Evolutionary conservation across 2,329 filamentous ascomycete species (phyloP), one percentile per base, ranked within the genome.

Genomic region (Diplodia seriata): DNA sequence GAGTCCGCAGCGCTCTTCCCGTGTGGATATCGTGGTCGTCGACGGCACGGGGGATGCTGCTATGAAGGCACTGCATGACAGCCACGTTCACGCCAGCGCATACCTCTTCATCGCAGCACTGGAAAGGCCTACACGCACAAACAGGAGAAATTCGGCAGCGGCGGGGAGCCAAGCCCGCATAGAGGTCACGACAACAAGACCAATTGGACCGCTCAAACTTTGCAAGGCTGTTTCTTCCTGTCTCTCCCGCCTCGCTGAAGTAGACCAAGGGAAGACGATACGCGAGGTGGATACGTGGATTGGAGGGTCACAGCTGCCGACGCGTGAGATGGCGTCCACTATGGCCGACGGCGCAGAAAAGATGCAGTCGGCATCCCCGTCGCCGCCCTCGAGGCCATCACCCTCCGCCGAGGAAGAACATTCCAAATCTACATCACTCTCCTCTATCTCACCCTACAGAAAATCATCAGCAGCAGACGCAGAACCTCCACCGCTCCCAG

Each of bases 161-260:
- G 43, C 7, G 20, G 33, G 23, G 50, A 9, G 62, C 7, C 47
- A 54, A 18, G 15, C 74, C 73, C 11, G 75, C 76, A 64, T 76
- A 77, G 38, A 69, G 73, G 43, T 47, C 18, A 20, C 77, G 76
- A 57, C 76, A 75, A 18, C 76, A 74, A 31, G 64, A 12, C 64
- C 64, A 2, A 51, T 67, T 20, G 77, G 77, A 36, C 77, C 77
- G 12, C 76, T 78, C 67, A 79, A 79, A 67, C 72, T 79, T 57
- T 74, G 75, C 49, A 78, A 76, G 64, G 76, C 77, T 3, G 68
- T 79, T 1, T 66, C 51, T 3, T 15, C 47, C 1, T 67, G 64
- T 8, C 31, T 43, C 8, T 54, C 57, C 6, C 49, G 55, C 26
- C 33, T 57, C 1, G 9, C 47, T 18, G 47, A 36, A 4, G 12